Evolutionary conservation across 1,284 basidiomycete species (phyloP).

Genomic region (Fomitiporia mediterranea): DNA sequence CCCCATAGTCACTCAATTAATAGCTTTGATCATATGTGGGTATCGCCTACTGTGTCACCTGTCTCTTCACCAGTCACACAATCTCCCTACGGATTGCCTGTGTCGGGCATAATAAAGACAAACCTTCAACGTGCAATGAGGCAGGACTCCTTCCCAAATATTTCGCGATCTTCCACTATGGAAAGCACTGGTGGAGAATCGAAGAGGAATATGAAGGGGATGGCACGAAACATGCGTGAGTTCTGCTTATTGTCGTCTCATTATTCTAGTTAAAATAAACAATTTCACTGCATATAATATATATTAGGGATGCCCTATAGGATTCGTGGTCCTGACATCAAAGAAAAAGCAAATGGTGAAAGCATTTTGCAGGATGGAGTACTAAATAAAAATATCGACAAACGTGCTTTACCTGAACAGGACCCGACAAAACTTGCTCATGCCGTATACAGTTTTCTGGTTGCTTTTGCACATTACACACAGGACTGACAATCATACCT

Average conservation of each 20-base stretch:
- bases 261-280: too few relatives aligned
- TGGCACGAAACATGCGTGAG: conserved; percentile 11
- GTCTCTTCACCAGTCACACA: neutral
- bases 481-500: neutral
- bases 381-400: too few relatives aligned
- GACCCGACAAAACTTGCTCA: neutral
- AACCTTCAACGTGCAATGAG: conserved; percentile 1
- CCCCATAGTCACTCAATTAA: conserved; percentile 4
- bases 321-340: conserved; percentile 1
- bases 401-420: neutral
- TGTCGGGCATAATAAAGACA: too few relatives aligned
- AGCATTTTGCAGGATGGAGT: neutral
- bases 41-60: neutral
- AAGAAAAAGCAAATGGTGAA: neutral
- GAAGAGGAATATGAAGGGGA: neutral
- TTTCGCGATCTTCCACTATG: neutral
- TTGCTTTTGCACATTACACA: neutral
- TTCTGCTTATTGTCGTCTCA: too few relatives aligned
- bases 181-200: neutral
- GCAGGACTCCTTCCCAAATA: neutral
- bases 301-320: neutral
- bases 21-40: conserved; percentile 6
- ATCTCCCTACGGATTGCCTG: neutral
- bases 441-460: conserved; percentile 1
- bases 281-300: too few relatives aligned